phyloP scores from a whole-genome alignment of 2,329 filamentous ascomycete species.

The Talaromyces pinophilus region DNA sequence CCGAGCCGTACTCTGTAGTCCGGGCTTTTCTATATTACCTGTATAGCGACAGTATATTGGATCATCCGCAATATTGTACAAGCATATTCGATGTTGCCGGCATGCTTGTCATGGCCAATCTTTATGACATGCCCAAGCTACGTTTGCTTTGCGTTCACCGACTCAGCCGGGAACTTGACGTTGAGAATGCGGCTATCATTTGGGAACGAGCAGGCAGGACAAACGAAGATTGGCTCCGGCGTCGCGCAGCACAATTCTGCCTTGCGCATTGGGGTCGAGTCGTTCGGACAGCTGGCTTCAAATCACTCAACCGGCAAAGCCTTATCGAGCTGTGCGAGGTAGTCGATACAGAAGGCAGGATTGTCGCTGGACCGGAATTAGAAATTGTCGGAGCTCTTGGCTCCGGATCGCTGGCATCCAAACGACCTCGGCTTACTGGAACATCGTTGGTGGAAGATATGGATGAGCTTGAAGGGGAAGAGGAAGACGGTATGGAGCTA shows the following conservation, averaged over 20 bases:
- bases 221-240: conserved; percentile 89
- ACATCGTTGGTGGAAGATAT: conserved; percentile 35
- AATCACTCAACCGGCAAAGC: conserved; percentile 73
- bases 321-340: conserved; percentile 92
- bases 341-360: conserved; percentile 87
- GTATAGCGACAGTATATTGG: conserved; percentile 85
- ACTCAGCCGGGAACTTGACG: conserved; percentile 84
- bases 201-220: conserved; percentile 93
- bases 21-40: conserved; percentile 94
- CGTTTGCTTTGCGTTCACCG: conserved; percentile 88
- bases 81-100: conserved; percentile 83
- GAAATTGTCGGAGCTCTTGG: conserved; percentile 60
- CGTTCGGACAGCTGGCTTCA: conserved; percentile 84
- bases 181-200: conserved; percentile 91
- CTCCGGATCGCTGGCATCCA: conserved; percentile 48
- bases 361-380: conserved; percentile 84
- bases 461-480: conserved; percentile 49
- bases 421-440: conserved; percentile 32
- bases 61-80: conserved; percentile 60
- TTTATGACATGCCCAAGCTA: conserved; percentile 94
- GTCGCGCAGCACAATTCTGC: conserved; percentile 83
- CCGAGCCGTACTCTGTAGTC: conserved; percentile 91
- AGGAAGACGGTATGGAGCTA: conserved; percentile 52
- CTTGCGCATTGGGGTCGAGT: conserved; percentile 93
- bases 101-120: conserved; percentile 94